Evolutionary conservation across 2,329 filamentous ascomycete species (phyloP).

Genomic region (Ophiostoma quercus): DNA sequence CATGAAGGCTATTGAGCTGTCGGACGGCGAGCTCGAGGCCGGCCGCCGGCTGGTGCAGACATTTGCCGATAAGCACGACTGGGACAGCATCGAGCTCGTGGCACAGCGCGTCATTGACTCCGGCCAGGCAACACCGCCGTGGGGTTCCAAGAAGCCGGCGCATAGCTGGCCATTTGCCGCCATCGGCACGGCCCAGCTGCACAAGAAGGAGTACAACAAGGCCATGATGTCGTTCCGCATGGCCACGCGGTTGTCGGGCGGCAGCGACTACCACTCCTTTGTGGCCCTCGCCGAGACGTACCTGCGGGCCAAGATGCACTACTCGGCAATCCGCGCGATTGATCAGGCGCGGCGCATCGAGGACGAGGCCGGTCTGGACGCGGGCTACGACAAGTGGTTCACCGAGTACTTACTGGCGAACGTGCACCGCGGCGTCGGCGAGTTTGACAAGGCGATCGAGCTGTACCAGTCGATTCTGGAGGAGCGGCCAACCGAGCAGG

Average conservation of each 20-base stretch:
- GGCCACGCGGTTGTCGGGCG: conserved; percentile 72
- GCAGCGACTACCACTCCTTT: conserved; percentile 86
- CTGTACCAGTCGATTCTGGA: conserved; percentile 70
- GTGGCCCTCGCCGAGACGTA: conserved; percentile 97
- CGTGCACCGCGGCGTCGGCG: conserved; percentile 85
- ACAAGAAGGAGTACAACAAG: conserved; percentile 79
- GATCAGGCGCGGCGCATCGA: conserved; percentile 76
- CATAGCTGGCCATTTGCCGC: conserved; percentile 96
- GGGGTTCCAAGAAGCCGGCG: conserved; percentile 87
- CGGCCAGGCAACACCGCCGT: conserved; percentile 83
- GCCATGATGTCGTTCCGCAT: conserved; percentile 90
- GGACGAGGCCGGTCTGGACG: conserved; percentile 48
- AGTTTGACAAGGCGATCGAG: conserved; percentile 74
- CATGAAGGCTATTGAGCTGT: conserved; percentile 92
- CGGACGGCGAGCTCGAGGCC: conserved; percentile 75
- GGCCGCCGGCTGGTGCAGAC: conserved; percentile 79
- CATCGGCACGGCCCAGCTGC: conserved; percentile 87
- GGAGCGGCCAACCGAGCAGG: conserved; percentile 67
- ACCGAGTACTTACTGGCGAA: conserved; percentile 96
- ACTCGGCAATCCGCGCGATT: conserved; percentile 90
- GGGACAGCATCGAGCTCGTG: conserved; percentile 92
- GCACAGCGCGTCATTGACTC: conserved; percentile 88
- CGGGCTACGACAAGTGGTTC: conserved; percentile 76
- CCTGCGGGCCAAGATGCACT: conserved; percentile 84
- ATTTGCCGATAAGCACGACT: conserved; percentile 87